Base-by-base conservation (phyloP, 129 eudicot species). In the Lactuca saligna region DNA sequence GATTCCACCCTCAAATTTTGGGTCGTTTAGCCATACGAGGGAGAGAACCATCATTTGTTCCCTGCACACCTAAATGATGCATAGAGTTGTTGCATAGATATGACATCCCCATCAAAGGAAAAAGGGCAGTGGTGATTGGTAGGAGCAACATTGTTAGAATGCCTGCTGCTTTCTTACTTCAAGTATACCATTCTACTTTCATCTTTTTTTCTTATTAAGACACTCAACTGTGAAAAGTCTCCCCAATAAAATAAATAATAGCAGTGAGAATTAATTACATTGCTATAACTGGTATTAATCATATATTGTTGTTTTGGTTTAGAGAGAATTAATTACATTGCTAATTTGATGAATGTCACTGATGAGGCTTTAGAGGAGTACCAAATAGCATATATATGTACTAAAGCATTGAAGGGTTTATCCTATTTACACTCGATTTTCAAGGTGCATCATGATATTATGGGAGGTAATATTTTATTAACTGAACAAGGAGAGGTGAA, bases 401-500 rank as follows among this genome's bases (percentile, higher is more conserved):
- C 86, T 78, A 97, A 93, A 78, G 91, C 98, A 42, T 75, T 93
- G 58, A 93, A 93, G 97, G 98, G 98, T 65, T 78, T 93, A 58
- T 87, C 95, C 13, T 93, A 93, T 80, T 68, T 93, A 80, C 98
- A 93, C 75, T 93, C 97, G 29, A 93, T 93, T 68, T 89, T 87
- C 84, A 93, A 93, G 82, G 98, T 93, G 65, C 98, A 89, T 68
- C 87, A 97, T 63, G 98, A 93, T 83, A 93, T 89, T 44, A 93
- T 89, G 80, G 96, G 97, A 70, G 98, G 97, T 65, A 93, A 89
- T 78, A 89, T 89, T 58, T 82, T 93, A 83, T 78, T 93, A 88
- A 89, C 97, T 29, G 98, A 93, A 70, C 98, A 93, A 83, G 98
- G 98, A 77, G 98, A 93, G 83, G 98, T 93, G 68, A 93, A 93